Conservation (phyloP, 768 basidiomycete genomes). For the Suillus lakei region DNA sequence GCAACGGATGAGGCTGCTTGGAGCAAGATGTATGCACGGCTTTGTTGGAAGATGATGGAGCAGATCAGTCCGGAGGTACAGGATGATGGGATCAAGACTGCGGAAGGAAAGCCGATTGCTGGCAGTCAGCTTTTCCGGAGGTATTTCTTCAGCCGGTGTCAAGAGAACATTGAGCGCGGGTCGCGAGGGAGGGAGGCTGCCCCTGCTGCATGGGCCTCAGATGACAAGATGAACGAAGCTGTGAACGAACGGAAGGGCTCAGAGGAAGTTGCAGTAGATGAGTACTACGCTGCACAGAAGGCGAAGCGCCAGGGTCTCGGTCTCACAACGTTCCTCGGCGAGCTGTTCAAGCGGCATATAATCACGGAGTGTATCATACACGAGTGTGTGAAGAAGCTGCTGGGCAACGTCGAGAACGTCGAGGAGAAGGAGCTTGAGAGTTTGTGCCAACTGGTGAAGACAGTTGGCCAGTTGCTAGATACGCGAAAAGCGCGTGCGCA, state of each 20-base stretch:
- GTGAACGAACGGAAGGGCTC: conserved; percentile 61
- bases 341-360: conserved; percentile 98
- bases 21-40: conserved; percentile 96
- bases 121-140: conserved; percentile 96
- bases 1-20: conserved; percentile 95
- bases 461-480: conserved; percentile 88
- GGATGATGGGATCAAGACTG: conserved; percentile 83
- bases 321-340: conserved; percentile 97
- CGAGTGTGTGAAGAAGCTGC: conserved; percentile 94
- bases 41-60: conserved; percentile 96
- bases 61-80: conserved; percentile 85
- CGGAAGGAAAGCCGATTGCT: conserved; percentile 83
- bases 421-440: conserved; percentile 99
- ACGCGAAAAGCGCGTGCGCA: conserved; percentile 79
- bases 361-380: conserved; percentile 98
- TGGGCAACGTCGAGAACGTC: conserved; percentile 91
- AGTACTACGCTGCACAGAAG: conserved; percentile 96
- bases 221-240: conserved; percentile 79
- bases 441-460: conserved; percentile 88
- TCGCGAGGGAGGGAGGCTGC: conserved; percentile 91
- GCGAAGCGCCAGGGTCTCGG: conserved; percentile 97
- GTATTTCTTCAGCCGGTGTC: conserved; percentile 95
- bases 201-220: conserved; percentile 77
- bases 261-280: conserved; percentile 82
- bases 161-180: conserved; percentile 96